phyloP scores from a whole-genome alignment of 139 green algal genomes.

The Nannochloris sp. region DNA sequence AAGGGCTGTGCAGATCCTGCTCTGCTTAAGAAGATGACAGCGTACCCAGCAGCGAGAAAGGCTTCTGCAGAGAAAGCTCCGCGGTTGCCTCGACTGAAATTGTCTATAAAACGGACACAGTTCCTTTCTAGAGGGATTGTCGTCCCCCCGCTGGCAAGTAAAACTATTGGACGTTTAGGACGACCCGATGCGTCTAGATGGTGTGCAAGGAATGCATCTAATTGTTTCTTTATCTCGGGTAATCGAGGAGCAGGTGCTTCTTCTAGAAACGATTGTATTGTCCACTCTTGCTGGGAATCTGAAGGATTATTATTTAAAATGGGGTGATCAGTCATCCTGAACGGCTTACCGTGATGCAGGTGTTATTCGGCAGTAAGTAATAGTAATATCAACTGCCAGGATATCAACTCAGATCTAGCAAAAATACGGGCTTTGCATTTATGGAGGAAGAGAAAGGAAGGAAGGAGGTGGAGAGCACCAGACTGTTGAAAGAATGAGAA shows the following conservation, averaged over 20 bases:
- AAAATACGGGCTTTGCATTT: no score
- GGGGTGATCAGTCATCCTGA: no score
- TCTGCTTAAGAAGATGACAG: slow-evolving; percentile 87
- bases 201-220: background rate
- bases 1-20: slow-evolving; percentile 80
- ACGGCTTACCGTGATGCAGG: no score
- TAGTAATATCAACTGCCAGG: no score
- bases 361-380: no score
- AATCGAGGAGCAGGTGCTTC: background rate
- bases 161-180: slow-evolving; percentile 30
- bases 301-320: background rate
- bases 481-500: no score
- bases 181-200: background rate
- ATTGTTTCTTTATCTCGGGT: background rate
- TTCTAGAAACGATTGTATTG: slow-evolving; percentile 2
- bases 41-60: slow-evolving; percentile 80
- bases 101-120: slow-evolving; percentile 97
- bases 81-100: slow-evolving; percentile 86
- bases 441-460: no score
- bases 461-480: no score
- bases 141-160: slow-evolving; percentile 90
- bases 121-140: slow-evolving; percentile 89
- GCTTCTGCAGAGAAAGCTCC: slow-evolving; percentile 82
- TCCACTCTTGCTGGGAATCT: background rate
- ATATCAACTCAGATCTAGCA: no score